Evolutionary conservation across 2,329 filamentous ascomycete genomes (phyloP), one percentile per base, ranked within the genome.

Genomic region (Bipolaris bicolor): DNA sequence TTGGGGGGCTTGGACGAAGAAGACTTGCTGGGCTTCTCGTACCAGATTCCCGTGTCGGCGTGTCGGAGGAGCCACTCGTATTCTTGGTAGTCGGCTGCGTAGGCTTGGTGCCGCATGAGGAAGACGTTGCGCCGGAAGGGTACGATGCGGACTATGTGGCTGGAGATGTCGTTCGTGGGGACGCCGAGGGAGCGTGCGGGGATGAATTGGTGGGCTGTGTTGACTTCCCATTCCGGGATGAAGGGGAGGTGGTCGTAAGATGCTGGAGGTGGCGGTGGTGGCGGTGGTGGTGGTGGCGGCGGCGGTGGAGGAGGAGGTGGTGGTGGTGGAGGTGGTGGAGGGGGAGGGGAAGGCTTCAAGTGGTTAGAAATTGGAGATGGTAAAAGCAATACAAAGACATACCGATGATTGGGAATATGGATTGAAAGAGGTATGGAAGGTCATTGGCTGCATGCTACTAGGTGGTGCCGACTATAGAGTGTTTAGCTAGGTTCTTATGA

Each of bases 41-140:
- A 74, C 73, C 74, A 76, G 0, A 60, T 33, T 5, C 71, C 71
- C 1, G 70, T 63, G 3, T 36, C 55, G 1, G 64, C 71, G 41
- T 66, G 49, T 40, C 68, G 57, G 1, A 76, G 22, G 3, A 76
- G 53, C 73, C 73, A 76, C 9, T 58, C 52, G 33, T 68, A 57
- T 31, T 75, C 65, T 16, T 69, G 62, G 22, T 72, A 70, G 43
- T 76, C 73, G 3, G 64, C 62, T 1, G 49, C 36, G 2, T 65
- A 49, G 5, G 67, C 68, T 9, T 52, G 48, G 57, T 74, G 69
- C 16, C 55, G 61, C 7, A 61, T 66, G 13, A 61, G 49, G 18
- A 73, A 61, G 2, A 69, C 62, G 37, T 67, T 68, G 24, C 72
- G 70, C n/a, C 59, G 61, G 50, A 69, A 71, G 0, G 70, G 65